Percentiles rank a stretch among this genome's conserved stretches.
Conservation (phyloP, 129 eudicot species). For the Saussurea involucrata region DNA sequence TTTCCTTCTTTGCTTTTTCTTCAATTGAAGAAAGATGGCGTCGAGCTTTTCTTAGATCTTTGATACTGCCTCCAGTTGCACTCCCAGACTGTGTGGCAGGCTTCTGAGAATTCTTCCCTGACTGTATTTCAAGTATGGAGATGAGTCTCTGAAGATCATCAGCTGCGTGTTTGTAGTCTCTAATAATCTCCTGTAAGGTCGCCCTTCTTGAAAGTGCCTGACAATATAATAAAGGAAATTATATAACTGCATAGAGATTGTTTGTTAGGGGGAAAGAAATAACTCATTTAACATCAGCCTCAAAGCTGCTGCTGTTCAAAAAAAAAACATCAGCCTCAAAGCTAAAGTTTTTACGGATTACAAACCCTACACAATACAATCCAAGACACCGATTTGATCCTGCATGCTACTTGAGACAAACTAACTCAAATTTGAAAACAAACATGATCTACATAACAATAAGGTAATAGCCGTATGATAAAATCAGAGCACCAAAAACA, state of each 20-base stretch:
- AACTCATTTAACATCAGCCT: too few relatives aligned
- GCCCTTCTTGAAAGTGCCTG: conserved; percentile 96
- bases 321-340: too few relatives aligned
- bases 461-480: not conserved
- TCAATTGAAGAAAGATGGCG: conserved; percentile 61
- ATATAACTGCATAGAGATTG: too few relatives aligned
- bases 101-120: conserved; percentile 38
- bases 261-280: too few relatives aligned
- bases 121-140: conserved; percentile 54
- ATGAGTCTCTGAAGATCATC: conserved; percentile 61
- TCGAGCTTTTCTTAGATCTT: conserved; percentile 63
- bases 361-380: too few relatives aligned
- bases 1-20: conserved; percentile 56
- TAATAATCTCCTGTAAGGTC: conserved; percentile 84
- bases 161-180: conserved; percentile 84
- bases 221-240: conserved; percentile 13
- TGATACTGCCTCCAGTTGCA: conserved; percentile 47
- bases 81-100: conserved; percentile 34
- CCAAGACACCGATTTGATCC: too few relatives aligned
- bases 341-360: too few relatives aligned
- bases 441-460: not conserved
- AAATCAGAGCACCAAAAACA: conserved; percentile 8
- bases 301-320: too few relatives aligned
- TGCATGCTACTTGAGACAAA: not conserved
- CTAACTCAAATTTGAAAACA: not conserved